Evolutionary conservation across 345 rosid genomes (phyloP).

Genomic region (Syzygium aromaticum): DNA sequence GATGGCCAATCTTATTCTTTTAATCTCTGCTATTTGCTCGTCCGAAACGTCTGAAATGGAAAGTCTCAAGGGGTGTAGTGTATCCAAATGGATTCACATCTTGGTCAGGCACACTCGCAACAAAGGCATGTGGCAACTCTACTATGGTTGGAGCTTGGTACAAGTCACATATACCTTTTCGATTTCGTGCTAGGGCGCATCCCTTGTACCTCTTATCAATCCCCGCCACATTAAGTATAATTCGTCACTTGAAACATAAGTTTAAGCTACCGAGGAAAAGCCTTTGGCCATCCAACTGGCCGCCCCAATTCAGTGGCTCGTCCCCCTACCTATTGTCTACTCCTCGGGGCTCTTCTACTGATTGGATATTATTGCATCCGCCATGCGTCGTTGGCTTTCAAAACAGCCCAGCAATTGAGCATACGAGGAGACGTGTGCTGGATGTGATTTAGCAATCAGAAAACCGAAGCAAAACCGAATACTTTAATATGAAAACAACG

Average conservation of each 20-base stretch:
- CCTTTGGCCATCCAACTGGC: not conserved
- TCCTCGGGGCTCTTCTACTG: not conserved
- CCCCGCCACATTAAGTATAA: not conserved
- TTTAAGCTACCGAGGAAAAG: not conserved
- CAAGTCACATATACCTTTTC: not conserved
- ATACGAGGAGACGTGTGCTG: not conserved
- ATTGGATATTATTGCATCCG: not conserved
- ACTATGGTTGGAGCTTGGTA: not conserved
- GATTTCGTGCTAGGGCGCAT: not conserved
- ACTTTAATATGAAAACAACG: too few relatives aligned
- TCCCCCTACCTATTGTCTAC: not conserved
- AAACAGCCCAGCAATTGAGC: not conserved
- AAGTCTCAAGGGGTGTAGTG: not conserved
- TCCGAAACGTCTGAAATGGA: not conserved
- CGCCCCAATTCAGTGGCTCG: not conserved
- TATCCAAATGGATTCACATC: not conserved
- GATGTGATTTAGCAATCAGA: not conserved
- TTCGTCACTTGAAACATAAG: not conserved
- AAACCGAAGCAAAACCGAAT: not conserved
- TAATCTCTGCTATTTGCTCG: not conserved
- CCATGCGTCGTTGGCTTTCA: not conserved
- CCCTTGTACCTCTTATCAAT: not conserved
- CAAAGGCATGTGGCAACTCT: not conserved
- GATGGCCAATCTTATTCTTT: not conserved
- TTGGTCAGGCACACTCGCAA: not conserved